A percentile compares a stretch with the other conserved stretches of the same genome.
Evolutionary conservation across 768 basidiomycete genomes (phyloP).

Genomic region (Suillus subaureus): DNA sequence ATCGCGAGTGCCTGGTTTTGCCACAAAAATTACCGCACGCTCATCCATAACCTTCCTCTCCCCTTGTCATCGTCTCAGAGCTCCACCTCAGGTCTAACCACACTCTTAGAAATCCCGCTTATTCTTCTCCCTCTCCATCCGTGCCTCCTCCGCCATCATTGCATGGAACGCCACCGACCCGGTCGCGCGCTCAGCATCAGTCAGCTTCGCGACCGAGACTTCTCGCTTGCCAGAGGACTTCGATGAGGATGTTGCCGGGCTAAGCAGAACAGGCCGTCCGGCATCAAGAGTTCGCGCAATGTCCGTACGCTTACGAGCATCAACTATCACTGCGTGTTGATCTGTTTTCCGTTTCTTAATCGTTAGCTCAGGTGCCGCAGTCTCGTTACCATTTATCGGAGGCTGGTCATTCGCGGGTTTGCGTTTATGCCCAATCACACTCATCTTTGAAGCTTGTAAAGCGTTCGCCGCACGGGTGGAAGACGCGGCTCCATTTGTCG

Average conservation of each 20-base stretch:
- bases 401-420: constrained; percentile 9
- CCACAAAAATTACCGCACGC: not conserved
- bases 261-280: not conserved
- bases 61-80: not conserved
- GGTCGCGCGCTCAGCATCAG: not conserved
- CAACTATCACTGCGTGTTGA: not conserved
- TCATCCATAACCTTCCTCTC: not conserved
- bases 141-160: not conserved
- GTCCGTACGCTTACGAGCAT: not conserved
- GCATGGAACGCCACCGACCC: not conserved
- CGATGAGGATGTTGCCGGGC: not conserved
- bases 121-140: not conserved
- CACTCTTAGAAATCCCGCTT: not conserved
- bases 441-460: not conserved
- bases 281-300: not conserved
- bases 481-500: constrained; percentile 10
- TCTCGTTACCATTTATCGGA: constrained; percentile 4
- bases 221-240: not conserved
- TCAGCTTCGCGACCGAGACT: not conserved
- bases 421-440: constrained; percentile 25
- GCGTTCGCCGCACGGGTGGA: not conserved
- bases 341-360: constrained; percentile 15
- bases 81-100: not conserved
- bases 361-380: not conserved
- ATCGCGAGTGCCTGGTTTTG: not conserved